Conservation (phyloP, 2,329 filamentous ascomycete genomes). For the Periconia sp. region DNA sequence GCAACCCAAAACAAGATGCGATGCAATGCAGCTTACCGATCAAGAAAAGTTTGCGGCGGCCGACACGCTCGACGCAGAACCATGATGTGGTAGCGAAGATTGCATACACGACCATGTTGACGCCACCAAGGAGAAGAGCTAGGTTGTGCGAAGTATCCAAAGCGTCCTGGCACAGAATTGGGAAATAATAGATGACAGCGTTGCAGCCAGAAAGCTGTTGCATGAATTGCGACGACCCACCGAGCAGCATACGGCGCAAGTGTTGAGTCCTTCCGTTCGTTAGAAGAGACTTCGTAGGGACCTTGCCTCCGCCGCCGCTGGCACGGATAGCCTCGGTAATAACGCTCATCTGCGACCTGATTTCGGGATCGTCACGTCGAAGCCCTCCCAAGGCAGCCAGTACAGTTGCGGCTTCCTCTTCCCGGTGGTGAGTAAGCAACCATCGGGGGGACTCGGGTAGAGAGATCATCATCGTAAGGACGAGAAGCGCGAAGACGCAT, state of each 20-base stretch:
- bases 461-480: conserved; percentile 59
- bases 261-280: conserved; percentile 67
- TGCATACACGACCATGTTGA: conserved; percentile 60
- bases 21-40: conserved; percentile 22
- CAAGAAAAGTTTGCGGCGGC: conserved; percentile 47
- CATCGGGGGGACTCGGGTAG: conserved; percentile 68
- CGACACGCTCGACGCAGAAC: conserved; percentile 67
- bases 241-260: conserved; percentile 65
- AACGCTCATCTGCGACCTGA: conserved; percentile 62
- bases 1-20: background rate
- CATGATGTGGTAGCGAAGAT: conserved; percentile 62
- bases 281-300: conserved; percentile 56
- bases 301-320: conserved; percentile 44
- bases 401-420: conserved; percentile 60
- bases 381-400: conserved; percentile 53
- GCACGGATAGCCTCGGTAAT: conserved; percentile 61
- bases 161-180: conserved; percentile 48
- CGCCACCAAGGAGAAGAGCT: conserved; percentile 47
- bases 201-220: conserved; percentile 39
- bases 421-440: conserved; percentile 64
- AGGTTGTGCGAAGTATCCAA: conserved; percentile 52
- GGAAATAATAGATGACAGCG: conserved; percentile 49
- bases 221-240: conserved; percentile 49
- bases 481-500: conserved; percentile 52
- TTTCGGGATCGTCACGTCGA: conserved; percentile 57